Evolutionary conservation across 306 rosid genomes (phyloP), one percentile per base, ranked within the genome.

Genomic region (Boehmeria nivea): DNA sequence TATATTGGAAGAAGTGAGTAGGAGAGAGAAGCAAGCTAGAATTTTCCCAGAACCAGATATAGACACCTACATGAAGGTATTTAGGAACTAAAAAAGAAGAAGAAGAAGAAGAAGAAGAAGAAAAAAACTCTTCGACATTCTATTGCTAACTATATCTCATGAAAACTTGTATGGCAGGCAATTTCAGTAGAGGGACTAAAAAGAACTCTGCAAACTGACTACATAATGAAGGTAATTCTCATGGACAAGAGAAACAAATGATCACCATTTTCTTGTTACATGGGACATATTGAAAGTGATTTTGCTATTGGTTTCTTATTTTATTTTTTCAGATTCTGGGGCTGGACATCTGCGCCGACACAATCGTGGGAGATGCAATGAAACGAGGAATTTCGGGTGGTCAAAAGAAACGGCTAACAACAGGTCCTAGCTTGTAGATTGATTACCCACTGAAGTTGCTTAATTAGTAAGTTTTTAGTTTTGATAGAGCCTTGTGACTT

Each of bases 31-130:
- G 57, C 79, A 81, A 50, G 79, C 58, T 21, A 82, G 88, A 42
- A 69, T 87, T 55, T 54, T 83, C 48, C 95, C 95, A 5, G 76
- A 87, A 56, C 84, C 78, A n/a, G 95, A 87, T 51, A 15, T 81
- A 51, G 91, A 87, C 66, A 79, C 88, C 34, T 83, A 83, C 66
- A 87, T 87, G 95, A 87, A 87, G 93, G 88, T 87, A 6, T 14
- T 0, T n/a, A 40, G n/a, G n/a, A n/a, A n/a, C n/a, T n/a, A n/a
- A n/a, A n/a, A n/a, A n/a, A n/a, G n/a, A n/a, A n/a, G n/a, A n/a
- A n/a, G n/a, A n/a, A n/a, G n/a, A n/a, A n/a, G n/a, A n/a, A n/a
- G n/a, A n/a, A n/a, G n/a, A n/a, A n/a, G n/a, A n/a, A n/a, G 38
- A n/a, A n/a, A n/a, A n/a, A n/a, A n/a, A n/a, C n/a, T n/a, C n/a